Evolutionary conservation across 2,329 filamentous ascomycete genomes (phyloP), one percentile per base, ranked within the genome.

Genomic region (Penicillium sp.): DNA sequence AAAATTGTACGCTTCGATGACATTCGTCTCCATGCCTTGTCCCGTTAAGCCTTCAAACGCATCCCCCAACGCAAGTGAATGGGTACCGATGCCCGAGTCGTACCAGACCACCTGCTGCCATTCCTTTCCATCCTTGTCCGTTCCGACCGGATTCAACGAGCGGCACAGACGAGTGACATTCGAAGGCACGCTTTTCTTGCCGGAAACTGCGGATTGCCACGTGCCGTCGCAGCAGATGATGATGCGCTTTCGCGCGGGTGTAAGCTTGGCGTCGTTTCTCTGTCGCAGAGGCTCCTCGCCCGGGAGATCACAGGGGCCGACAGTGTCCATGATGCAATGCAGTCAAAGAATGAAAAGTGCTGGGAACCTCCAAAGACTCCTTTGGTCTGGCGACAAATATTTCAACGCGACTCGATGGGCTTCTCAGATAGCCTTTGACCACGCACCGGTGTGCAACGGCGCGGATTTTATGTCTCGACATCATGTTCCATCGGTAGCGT

Each of bases 221-320:
- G 64, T 67, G 28, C 64, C 64, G 45, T 67, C 64, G 39, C 64
- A 66, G 50, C 60, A 64, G 34, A 66, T 56, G 32, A 67, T 56
- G 32, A 67, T 63, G 28, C 64, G 61, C 35, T 66, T 67, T 18
- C 40, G 51, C 8, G 48, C 43, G 7, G 50, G 49, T 6, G 35
- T 39, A 4, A 41, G 32, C 8, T 41, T 45, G 7, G 45, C 46
- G 26, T 55, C 49, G 6, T 42, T 9, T 36, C 39, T 48, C 24
- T 49, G 43, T 13, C 18, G 33, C 6, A 41, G 18, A 33, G 34
- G 34, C 11, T 47, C 39, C 8, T 33, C 34, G 18, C 39, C 32
- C 9, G 13, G 45, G 8, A 26, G 24, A n/a, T 45, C 43, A 26
- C 9, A 8, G 35, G 38, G 32, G 18, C 29, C 33, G 33, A 32